These are phyloP conservation scores for Fibroporia radiculosa DNA, from an alignment of 768 basidiomycete genomes.

Conservation along the genomic window DNA sequence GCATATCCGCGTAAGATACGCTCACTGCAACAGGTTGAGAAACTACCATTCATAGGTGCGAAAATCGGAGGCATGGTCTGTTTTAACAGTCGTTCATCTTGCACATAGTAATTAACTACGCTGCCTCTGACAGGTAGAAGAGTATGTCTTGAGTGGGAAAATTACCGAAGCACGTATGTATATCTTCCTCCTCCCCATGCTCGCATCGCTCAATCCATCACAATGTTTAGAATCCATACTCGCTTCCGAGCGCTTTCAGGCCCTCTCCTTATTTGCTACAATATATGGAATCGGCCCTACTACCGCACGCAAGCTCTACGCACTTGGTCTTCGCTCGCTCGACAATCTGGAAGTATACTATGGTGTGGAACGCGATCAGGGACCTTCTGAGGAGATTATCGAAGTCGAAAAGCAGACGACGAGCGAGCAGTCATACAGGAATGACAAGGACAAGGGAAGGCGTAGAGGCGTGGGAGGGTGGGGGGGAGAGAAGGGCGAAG, in stretches of 20 bases:
- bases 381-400: not conserved
- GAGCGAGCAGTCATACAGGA: constrained; percentile 15
- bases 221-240: constrained; percentile 37
- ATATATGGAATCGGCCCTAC: constrained; percentile 70
- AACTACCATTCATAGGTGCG: constrained; percentile 30
- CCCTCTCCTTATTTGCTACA: constrained; percentile 49
- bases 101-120: not conserved
- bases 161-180: constrained; percentile 54
- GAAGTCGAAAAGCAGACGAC: constrained; percentile 18
- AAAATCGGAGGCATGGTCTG: constrained; percentile 30
- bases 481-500: constrained; percentile 9
- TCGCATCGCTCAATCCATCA: not conserved
- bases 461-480: constrained; percentile 2
- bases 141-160: constrained; percentile 46
- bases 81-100: too few relatives aligned
- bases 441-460: constrained; percentile 3
- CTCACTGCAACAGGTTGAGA: constrained; percentile 19
- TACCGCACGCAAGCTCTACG: constrained; percentile 61
- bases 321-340: constrained; percentile 56
- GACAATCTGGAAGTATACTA: constrained; percentile 65
- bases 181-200: not conserved
- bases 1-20: constrained; percentile 27
- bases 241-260: constrained; percentile 43
- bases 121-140: constrained; percentile 41
- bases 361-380: constrained; percentile 34